Base-by-base conservation (phyloP, 2,329 filamentous ascomycete genomes). In the Calcarisporium arbuscula region DNA sequence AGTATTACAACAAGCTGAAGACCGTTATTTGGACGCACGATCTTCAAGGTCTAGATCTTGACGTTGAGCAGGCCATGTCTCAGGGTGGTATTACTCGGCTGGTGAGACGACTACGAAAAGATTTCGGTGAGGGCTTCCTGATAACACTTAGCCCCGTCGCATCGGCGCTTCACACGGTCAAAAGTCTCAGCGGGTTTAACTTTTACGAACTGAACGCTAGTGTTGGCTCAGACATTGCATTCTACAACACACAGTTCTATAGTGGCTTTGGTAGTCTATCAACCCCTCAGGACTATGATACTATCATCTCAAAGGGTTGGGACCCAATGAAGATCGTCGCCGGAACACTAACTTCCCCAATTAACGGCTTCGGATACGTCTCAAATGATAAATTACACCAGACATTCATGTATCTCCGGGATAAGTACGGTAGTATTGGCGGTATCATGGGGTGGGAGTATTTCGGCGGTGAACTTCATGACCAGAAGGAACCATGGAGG, bases 381-480 rank as follows among this genome's bases (percentile, higher is more conserved):
- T 49, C 53, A 8, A 61, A 64, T 16, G 61, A 68, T 29, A 68
- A 68, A 37, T 41, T 70, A 22, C 61, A 60, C 8, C 30, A 44
- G 1, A 67, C 67, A 8, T 48, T 74, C 3, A 43, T 48, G 12
- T 52, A 57, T 17, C 49, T 77, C 10, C 51, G 58, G 11, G 42
- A 41, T 4, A 52, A 57, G 43, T 86, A 85, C 50, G 74, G 76
- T 2, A 64, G 64, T 5, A 88, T 94, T 51, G 88, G 87, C 2
- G 88, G 88, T 1, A 78, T 94, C 3, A 88, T 89, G 77, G 86
- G 85, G 4, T 94, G 88, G 88, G 88, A 94, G 60, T 94, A 89
- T 52, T 94, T 87, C 62, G 90, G 92, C 61, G 74, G 31, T 36
- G 9, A 30, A 23, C 39, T 36, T 1, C 74, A 77, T 4, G 74